A percentile compares a stretch with the other conserved stretches of the same genome.
Evolutionary conservation across 1,139 yeast species (phyloP).

Genomic region (Saccharomyces hybrid): DNA sequence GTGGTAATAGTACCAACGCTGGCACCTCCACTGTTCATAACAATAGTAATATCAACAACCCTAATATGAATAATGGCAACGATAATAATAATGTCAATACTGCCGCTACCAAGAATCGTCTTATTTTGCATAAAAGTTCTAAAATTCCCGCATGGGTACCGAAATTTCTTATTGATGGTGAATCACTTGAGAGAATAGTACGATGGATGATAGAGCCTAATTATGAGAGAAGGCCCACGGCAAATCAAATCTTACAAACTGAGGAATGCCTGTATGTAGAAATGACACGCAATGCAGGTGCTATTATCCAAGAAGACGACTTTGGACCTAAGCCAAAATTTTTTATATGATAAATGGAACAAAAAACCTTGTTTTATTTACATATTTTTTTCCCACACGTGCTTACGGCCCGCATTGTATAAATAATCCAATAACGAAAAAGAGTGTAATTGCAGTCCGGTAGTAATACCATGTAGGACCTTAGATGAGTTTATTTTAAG

Average conservation of each 20-base stretch:
- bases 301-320: slow-evolving; percentile 93
- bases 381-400: slow-evolving; percentile 3
- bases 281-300: slow-evolving; percentile 81
- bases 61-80: neutral
- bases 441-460: neutral
- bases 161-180: slow-evolving; percentile 64
- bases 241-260: slow-evolving; percentile 55
- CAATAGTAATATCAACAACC: slow-evolving; percentile 1
- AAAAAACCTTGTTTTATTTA: neutral
- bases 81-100: neutral
- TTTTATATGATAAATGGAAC: slow-evolving; percentile 13
- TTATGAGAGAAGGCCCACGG: slow-evolving; percentile 77
- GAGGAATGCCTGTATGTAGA: slow-evolving; percentile 77
- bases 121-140: slow-evolving; percentile 3
- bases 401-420: neutral
- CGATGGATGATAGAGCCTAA: slow-evolving; percentile 84
- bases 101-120: neutral
- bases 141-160: slow-evolving; percentile 76
- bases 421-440: neutral
- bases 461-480: neutral
- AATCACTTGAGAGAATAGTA: slow-evolving; percentile 71
- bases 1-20: neutral
- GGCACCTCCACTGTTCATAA: neutral
- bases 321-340: slow-evolving; percentile 68
- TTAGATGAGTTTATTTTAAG: neutral